Conservation (phyloP, 495 filamentous ascomycete genomes). For the Aspergillus nidulans region DNA sequence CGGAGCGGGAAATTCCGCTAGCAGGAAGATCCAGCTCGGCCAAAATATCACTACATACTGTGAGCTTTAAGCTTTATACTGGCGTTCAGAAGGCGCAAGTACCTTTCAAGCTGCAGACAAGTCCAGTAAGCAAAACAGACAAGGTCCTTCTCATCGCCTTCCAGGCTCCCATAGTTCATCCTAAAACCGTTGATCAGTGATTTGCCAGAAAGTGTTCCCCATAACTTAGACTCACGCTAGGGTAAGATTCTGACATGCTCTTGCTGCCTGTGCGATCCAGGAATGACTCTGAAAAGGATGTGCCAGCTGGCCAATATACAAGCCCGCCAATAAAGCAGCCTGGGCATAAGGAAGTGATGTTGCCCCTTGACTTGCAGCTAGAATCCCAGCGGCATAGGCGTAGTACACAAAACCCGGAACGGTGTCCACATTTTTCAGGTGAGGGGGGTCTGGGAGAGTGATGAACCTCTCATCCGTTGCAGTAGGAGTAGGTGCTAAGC, state of each 20-base stretch:
- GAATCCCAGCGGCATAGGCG: constrained; percentile 78
- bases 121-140: constrained; percentile 87
- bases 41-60: constrained; percentile 69
- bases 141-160: constrained; percentile 40
- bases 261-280: constrained; percentile 77
- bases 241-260: constrained; percentile 71
- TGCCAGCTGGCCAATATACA: constrained; percentile 84
- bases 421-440: constrained; percentile 68
- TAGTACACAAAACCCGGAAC: constrained; percentile 90
- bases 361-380: constrained; percentile 73
- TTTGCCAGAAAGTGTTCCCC: too few relatives aligned
- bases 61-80: background rate
- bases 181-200: constrained; percentile 6
- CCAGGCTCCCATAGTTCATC: constrained; percentile 33
- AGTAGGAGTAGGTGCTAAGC: constrained; percentile 23
- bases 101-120: constrained; percentile 91
- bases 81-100: constrained; percentile 9
- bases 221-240: constrained; percentile 66
- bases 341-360: constrained; percentile 79
- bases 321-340: constrained; percentile 76
- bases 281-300: constrained; percentile 85
- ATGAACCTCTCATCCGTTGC: constrained; percentile 5
- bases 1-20: constrained; percentile 68
- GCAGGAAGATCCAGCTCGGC: constrained; percentile 84
- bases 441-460: constrained; percentile 12